Evolutionary conservation across 495 filamentous ascomycete genomes (phyloP).

Genomic region (Daldinia caldariorum): DNA sequence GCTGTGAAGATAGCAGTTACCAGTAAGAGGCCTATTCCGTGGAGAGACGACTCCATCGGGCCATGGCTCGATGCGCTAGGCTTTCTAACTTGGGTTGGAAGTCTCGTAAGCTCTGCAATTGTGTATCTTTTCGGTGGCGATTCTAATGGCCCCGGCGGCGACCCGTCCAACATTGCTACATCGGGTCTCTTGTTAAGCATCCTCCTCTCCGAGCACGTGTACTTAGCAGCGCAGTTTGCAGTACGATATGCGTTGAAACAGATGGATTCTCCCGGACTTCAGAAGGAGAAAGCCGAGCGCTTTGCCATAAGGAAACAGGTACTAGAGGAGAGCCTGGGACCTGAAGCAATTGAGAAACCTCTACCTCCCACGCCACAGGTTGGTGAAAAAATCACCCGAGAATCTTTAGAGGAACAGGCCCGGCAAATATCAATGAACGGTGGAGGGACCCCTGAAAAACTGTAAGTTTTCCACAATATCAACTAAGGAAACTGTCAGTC

Average conservation of each 20-base stretch:
- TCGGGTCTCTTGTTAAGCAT: slow-evolving; percentile 88
- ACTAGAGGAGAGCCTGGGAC: slow-evolving; percentile 68
- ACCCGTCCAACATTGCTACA: slow-evolving; percentile 72
- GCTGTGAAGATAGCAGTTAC: slow-evolving; percentile 94
- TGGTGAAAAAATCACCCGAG: slow-evolving; percentile 61
- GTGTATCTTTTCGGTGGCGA: slow-evolving; percentile 86
- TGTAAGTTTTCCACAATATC: slow-evolving; percentile 43
- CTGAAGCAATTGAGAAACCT: slow-evolving; percentile 54
- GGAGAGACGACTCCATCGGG: slow-evolving; percentile 90
- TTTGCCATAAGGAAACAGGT: slow-evolving; percentile 78
- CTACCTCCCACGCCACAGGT: slow-evolving; percentile 47
- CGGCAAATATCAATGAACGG: slow-evolving; percentile 61
- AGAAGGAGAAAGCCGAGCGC: slow-evolving; percentile 80
- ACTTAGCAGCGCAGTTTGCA: slow-evolving; percentile 74
- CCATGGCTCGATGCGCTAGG: slow-evolving; percentile 90
- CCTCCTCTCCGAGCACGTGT: slow-evolving; percentile 87
- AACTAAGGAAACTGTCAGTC: neutral
- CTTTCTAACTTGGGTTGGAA: slow-evolving; percentile 92
- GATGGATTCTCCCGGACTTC: slow-evolving; percentile 83
- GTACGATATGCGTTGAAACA: slow-evolving; percentile 77
- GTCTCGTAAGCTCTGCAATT: slow-evolving; percentile 82
- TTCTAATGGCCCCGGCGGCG: slow-evolving; percentile 59
- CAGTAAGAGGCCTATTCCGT: slow-evolving; percentile 86
- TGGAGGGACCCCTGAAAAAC: slow-evolving; percentile 64
- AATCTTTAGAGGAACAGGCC: slow-evolving; percentile 72